These are phyloP conservation scores for Candida loeiensis DNA, from an alignment of 805 yeast species.

Conservation along the genomic window DNA sequence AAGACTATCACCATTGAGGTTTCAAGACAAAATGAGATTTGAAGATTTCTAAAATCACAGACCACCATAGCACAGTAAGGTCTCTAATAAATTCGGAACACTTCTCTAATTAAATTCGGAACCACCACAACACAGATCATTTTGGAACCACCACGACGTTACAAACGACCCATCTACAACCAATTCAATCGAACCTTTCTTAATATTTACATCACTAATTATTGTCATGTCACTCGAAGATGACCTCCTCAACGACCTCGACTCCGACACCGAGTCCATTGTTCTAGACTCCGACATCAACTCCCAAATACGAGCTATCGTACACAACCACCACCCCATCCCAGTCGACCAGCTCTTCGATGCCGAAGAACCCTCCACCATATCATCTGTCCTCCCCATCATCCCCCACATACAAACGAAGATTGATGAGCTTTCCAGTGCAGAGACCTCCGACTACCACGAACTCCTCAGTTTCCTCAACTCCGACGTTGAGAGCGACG, in stretches of 20 bases:
- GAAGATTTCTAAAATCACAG: background rate
- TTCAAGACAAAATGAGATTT: no score
- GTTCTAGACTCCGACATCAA: conserved; percentile 4
- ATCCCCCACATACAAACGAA: conserved; percentile 23
- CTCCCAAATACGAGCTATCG: background rate
- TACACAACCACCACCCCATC: background rate
- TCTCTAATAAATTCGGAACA: no score
- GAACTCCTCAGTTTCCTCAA: conserved; percentile 29
- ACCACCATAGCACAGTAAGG: background rate
- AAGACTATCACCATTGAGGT: no score
- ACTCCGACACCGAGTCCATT: conserved; percentile 22
- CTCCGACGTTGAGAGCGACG: conserved; percentile 31
- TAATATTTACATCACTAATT: no score
- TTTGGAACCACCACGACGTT: no score
- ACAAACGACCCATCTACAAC: no score
- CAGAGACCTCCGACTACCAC: conserved; percentile 26
- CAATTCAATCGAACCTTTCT: no score
- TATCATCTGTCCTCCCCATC: conserved; percentile 21
- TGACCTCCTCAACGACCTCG: conserved; percentile 42
- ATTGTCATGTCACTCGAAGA: conserved; percentile 32
- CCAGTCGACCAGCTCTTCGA: conserved; percentile 1
- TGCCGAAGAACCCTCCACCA: conserved; percentile 17
- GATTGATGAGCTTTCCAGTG: conserved; percentile 19
- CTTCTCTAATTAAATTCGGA: no score
- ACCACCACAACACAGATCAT: no score